Base-by-base conservation (phyloP, 2,329 filamentous ascomycete species). In the Pestalotiopsis sp. region DNA sequence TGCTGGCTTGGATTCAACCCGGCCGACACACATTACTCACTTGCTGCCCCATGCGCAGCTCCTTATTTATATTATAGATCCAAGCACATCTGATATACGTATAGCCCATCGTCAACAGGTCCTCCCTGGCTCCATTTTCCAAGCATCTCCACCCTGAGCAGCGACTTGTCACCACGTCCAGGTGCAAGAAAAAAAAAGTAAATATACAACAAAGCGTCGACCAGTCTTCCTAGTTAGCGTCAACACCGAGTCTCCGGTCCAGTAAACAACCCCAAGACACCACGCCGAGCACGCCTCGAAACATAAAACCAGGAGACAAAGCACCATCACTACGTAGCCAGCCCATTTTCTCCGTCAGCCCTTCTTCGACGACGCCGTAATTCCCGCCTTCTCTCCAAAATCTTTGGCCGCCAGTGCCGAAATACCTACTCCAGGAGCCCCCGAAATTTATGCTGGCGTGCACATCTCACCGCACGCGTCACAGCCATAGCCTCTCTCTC, bases 31-130 rank as follows among this genome's bases (percentile, higher is more conserved):
- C 36, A n/a, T 27, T 31, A 59, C 57, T 59, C 57, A 59, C 27
- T 17, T 13, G 57, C 40, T 63, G 56, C 63, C 63, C 63, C 49
- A 57, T 56, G 66, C 31, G 38, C 36, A n/a, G 45, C 14, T 31
- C 27, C 59, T 9, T 23, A 14, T 23, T 64, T 38, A 20, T 62
- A 62, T 72, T 70, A 72, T 73, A 70, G 68, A 73, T 69, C 31
- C 73, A 75, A 71, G 72, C 56, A 68, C 59, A 69, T 73, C 70
- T 73, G 70, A 70, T 72, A 72, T 72, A 57, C 56, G 27, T 52
- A 63, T 27, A 49, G 25, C 56, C 25, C 40, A 45, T 66, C 69
- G 61, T 68, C 62, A 58, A 68, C 36, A 20, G 45, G 14, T 52
- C 58, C 63, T 60, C 41, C 45, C 52, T 66, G 59, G 20, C 25